A percentile compares a stretch with the other conserved stretches of the same genome.
Conservation (phyloP, 257 asterid genomes). For the Solanum megistacrolobum region DNA sequence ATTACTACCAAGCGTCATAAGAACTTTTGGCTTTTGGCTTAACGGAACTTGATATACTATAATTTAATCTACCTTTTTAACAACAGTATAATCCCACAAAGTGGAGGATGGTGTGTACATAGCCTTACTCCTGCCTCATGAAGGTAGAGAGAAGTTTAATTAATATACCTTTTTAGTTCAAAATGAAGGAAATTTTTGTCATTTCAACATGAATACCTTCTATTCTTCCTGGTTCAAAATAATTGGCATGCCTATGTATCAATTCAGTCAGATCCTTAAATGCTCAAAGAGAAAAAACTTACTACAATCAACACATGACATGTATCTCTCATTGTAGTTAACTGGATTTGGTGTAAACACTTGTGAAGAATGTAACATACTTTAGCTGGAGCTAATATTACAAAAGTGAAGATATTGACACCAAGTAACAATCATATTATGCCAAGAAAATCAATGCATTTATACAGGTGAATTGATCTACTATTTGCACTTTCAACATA, state of each 20-base stretch:
- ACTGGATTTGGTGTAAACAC: neutral
- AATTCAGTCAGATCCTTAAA: neutral
- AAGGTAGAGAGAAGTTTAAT: neutral
- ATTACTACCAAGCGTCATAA: conserved; percentile 89
- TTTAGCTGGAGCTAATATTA: neutral
- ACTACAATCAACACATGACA: neutral
- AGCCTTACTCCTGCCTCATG: neutral
- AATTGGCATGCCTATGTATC: neutral
- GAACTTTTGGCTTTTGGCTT: conserved; percentile 91
- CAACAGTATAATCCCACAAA: neutral
- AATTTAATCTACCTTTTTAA: neutral
- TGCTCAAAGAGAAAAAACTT: neutral
- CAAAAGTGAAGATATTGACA: neutral
- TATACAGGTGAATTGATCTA: neutral
- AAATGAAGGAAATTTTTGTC: neutral
- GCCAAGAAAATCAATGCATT: neutral
- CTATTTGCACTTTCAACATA: neutral
- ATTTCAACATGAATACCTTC: neutral
- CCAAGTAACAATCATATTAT: neutral
- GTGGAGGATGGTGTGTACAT: neutral
- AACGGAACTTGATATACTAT: neutral
- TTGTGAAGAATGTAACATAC: neutral
- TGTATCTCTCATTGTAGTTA: neutral
- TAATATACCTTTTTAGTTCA: neutral
- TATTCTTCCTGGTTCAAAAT: neutral